Base-by-base conservation (phyloP, 805 yeast species). In the Suhomyces kilbournensis region DNA sequence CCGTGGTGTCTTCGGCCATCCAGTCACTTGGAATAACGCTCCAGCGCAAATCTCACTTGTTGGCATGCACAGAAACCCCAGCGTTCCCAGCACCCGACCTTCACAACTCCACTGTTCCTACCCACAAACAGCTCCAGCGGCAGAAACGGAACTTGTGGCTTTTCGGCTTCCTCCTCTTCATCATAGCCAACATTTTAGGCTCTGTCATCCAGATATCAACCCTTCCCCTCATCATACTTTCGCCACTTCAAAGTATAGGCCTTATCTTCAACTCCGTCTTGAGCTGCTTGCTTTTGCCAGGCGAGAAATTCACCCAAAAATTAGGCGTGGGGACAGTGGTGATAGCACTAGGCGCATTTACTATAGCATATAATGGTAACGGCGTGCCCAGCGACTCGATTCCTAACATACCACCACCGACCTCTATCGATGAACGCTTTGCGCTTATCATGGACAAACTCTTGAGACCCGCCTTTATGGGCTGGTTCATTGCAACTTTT, bases 211-310 rank as follows among this genome's bases (percentile, higher is more conserved):
- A 91, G 69, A 83, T 91, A 38, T 82, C 94, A 1, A 86, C 96
- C 2, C 72, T 90, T 42, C 97, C 97, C 0, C 72, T 91, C 54
- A 85, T 90, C 44, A 78, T 91, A 2, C 67, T 90, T 53, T 84
- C 91, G 22, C 96, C 97, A 0, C 70, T 90, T 50, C 97, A 90
- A 65, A 90, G 96, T 23, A 82, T 86, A 22, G 96, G 97, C 0
- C 75, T 91, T n/a, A 91, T 90, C 2, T 90, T 91, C 75, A 91
- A 91, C 67, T 82, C 94, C 0, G 67, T 88, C 1, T 81, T 74
- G 44, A 71, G 90, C 61, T 88, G 94, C 43, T 66, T 86, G 17
- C 52, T 88, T 9, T 68, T 90, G 12, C 78, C 90, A 12, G 75
- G 83, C 30, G 97, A 90, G 62, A 73, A 75, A 0, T 88, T 89